Percentiles rank a stretch among this genome's conserved stretches.
Conservation (phyloP, 495 filamentous ascomycete species). For the Durotheca rogersii region DNA sequence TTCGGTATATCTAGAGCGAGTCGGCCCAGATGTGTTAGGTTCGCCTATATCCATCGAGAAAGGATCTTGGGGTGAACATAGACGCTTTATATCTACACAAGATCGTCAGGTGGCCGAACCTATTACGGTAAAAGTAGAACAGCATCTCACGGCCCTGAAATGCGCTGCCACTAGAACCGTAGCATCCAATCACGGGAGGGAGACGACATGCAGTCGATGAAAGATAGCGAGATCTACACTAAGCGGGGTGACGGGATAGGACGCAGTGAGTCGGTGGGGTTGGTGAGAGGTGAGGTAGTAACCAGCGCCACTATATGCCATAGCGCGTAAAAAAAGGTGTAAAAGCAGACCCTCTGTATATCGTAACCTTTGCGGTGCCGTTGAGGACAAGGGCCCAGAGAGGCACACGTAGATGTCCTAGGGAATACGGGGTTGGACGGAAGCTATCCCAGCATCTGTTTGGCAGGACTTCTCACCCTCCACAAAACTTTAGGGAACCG, state of each 20-base stretch:
- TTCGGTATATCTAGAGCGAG: neutral
- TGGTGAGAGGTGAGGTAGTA: neutral
- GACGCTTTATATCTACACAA: conserved; percentile 7
- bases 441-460: conserved; percentile 14
- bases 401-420: neutral
- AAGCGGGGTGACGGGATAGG: conserved; percentile 5
- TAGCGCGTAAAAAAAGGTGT: conserved; percentile 6
- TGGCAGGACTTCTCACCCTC: neutral
- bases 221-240: conserved; percentile 3
- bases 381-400: conserved; percentile 2
- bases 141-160: conserved; percentile 4
- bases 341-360: conserved; percentile 5
- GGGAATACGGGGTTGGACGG: conserved; percentile 3
- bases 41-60: conserved; percentile 2
- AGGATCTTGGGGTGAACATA: neutral
- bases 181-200: conserved; percentile 16
- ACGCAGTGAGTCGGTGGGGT: neutral
- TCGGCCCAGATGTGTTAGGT: neutral
- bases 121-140: conserved; percentile 1
- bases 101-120: conserved; percentile 5
- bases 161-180: conserved; percentile 11
- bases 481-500: conserved; percentile 8
- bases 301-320: neutral
- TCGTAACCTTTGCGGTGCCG: conserved; percentile 2
- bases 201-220: conserved; percentile 6